Conservation (phyloP, 2,329 filamentous ascomycete genomes). For the Fusarium liriodendri region DNA sequence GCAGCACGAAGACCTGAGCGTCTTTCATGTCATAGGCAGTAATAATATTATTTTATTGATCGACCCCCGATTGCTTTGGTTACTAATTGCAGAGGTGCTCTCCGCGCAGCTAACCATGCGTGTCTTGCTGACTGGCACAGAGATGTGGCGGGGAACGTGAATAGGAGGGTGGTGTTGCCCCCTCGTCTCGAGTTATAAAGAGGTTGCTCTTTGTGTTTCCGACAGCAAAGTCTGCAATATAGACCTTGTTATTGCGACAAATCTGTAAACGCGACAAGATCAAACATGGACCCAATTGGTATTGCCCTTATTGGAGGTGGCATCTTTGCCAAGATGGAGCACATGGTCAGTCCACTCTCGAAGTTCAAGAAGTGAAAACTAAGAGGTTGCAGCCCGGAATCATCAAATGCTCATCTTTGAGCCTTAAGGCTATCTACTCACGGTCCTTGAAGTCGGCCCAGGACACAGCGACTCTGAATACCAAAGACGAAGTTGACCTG, state of each 20-base stretch:
- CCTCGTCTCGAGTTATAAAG: background rate
- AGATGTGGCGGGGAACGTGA: background rate
- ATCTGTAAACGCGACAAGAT: background rate
- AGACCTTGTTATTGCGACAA: background rate
- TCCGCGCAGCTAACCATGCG: background rate
- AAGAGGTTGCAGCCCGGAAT: background rate
- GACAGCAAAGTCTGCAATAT: background rate
- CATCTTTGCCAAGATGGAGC: background rate
- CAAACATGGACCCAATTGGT: background rate
- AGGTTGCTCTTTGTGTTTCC: background rate
- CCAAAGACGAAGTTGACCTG: background rate
- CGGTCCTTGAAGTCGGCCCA: background rate
- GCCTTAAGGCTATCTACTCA: background rate
- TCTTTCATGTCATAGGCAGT: background rate
- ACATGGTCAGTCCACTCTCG: background rate
- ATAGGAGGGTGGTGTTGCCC: background rate
- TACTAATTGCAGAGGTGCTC: background rate
- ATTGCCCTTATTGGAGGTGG: background rate
- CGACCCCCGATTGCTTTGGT: background rate
- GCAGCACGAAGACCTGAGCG: background rate
- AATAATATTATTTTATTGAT: too few relatives aligned
- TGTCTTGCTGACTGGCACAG: background rate
- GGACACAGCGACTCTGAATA: background rate
- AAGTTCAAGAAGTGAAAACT: background rate
- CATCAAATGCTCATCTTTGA: background rate